Percentiles rank a stretch among this genome's conserved stretches.
Conservation (phyloP, 2,329 filamentous ascomycete genomes). For the Botrytis deweyae region DNA sequence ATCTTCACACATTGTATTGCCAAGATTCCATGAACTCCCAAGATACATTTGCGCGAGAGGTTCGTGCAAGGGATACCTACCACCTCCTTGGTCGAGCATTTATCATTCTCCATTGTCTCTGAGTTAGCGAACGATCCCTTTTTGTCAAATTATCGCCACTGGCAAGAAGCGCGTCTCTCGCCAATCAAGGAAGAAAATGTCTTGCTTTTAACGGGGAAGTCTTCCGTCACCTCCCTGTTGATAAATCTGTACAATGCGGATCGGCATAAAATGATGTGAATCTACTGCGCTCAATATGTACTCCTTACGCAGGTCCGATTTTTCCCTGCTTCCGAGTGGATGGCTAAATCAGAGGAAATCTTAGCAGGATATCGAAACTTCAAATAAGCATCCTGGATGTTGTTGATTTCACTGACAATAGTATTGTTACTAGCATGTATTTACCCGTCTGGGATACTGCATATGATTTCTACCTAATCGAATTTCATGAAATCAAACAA, state of each 20-base stretch:
- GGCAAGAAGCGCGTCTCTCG: background rate
- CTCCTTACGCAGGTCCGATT: slow-evolving; percentile 9
- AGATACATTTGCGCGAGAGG: background rate
- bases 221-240: slow-evolving; percentile 5
- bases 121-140: slow-evolving; percentile 4
- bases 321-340: slow-evolving; percentile 10
- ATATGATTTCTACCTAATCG: background rate
- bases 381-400: background rate
- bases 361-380: background rate
- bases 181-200: background rate
- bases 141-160: background rate
- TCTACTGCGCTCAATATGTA: slow-evolving; percentile 3
- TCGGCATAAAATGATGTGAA: background rate
- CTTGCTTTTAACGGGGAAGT: slow-evolving; percentile 7
- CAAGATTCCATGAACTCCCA: background rate
- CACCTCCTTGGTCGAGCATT: slow-evolving; percentile 18
- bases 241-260: background rate
- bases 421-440: background rate
- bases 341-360: background rate
- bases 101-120: slow-evolving; percentile 13
- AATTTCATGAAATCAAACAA: background rate
- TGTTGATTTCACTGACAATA: background rate
- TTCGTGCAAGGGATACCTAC: slow-evolving; percentile 6
- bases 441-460: background rate
- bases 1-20: background rate